Evolutionary conservation across 352 stramenopile genomes (phyloP), one percentile per base, ranked within the genome.

Genomic region (Halophytophthora batemanensis): DNA sequence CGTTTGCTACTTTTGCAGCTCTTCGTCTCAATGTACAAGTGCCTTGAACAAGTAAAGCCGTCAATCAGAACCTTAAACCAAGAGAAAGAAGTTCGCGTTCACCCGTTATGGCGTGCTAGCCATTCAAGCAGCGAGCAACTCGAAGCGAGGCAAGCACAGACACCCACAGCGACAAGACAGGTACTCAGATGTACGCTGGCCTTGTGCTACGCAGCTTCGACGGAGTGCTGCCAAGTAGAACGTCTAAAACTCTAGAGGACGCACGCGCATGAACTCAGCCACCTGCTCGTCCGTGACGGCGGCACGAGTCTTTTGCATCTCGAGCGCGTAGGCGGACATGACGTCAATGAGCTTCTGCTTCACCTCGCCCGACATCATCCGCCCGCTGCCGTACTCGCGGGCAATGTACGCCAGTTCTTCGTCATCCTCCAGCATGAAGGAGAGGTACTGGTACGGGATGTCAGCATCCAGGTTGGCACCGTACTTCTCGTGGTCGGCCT

Each of bases 351-450:
- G 79, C 45, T 86, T 84, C 52, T 94, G 86, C 85, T 99, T 99
- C 14, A 99, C 97, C 63, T 98, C 96, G 8, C 94, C 94, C 11
- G 97, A 99, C 77, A 96, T 97, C 61, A 97, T 97, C 39, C 80
- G 90, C 31, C 98, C 98, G 15, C 82, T 88, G 42, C 86, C 87
- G 70, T 99, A 99, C 55, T 99, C 91, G n/a, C 78, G 61, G 15
- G 82, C 95, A 58, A 98, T 97, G 46, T 86, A 71, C 19, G 69
- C 84, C 44, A 99, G 81, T 71, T 99, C 86, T 10, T 98, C 95
- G 60, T 99, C 97, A 62, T 99, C 96, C 59, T 99, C 97, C 39
- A 99, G 79, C 77, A 99, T 99, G 74, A 99, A 99, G 36, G 82
- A 90, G 41, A 99, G 69, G 85, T 98, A 99, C 79, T 99, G 96